Evolutionary conservation across 306 rosid genomes (phyloP), one percentile per base, ranked within the genome.

Genomic region (Cicer pinnatifidum): DNA sequence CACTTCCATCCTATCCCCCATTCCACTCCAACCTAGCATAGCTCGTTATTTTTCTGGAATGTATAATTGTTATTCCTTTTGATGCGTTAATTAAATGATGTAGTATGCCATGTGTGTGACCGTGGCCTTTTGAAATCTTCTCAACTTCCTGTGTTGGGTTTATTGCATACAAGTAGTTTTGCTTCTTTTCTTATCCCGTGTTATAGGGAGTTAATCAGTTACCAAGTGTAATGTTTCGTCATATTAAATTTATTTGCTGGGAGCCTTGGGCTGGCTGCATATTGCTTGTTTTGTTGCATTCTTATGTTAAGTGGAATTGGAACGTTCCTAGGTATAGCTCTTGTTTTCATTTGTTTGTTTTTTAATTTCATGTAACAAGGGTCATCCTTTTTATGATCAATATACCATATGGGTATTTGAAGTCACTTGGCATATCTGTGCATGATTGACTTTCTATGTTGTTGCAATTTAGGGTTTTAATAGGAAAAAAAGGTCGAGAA

Each of bases 161-260:
- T 53, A 7, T 54, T 33, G 7, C 64, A 38, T 44, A 11, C 45
- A 71, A 19, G 28, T 40, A 65, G 20, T 4, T 54, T 71, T 23
- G 46, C n/a, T 71, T 50, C 53, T 58, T 77, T 77, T 10, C 37
- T 54, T 58, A 40, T 11, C 69, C 47, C 37, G 45, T 66, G 41
- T 33, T 48, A 23, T 52, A 7, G 8, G 53, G 11, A 57, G 60
- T 54, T 16, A 16, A 41, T 67, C 5, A 7, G 16, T 72, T 15
- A 12, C 71, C 39, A 59, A 56, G 23, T 43, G 3, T 12, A 39
- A 28, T 23, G 73, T 77, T 77, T 60, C 16, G 3, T 62, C 53
- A 2, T 7, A 6, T 11, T 7, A 2, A 10, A 41, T 23, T 28
- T 43, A 6, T 66, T 16, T 17, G 54, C 52, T 44, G 11, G 15